phyloP scores from a whole-genome alignment of 2,329 filamentous ascomycete species.

The Phialocephala subalpina region DNA sequence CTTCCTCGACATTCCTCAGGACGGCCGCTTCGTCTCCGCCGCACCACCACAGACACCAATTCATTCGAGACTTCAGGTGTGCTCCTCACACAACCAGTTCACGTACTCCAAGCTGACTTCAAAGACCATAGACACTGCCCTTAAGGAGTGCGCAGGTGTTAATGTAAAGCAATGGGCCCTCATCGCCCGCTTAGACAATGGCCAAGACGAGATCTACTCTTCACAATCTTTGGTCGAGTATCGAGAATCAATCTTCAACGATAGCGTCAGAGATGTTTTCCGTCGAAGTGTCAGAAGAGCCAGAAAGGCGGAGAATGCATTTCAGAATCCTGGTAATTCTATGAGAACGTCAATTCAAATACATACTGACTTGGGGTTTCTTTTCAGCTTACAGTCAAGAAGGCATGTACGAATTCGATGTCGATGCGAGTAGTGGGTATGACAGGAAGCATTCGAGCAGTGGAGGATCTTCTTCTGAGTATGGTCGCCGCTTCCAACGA shows the following conservation, averaged over 20 bases:
- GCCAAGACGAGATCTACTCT: slow-evolving; percentile 35
- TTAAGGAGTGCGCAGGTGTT: slow-evolving; percentile 37
- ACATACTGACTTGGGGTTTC: slow-evolving; percentile 9
- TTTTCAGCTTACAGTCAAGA: slow-evolving; percentile 14
- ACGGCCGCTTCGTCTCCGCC: slow-evolving; percentile 15
- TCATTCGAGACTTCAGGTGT: slow-evolving; percentile 30
- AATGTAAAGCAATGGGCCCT: slow-evolving; percentile 39
- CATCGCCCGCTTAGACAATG: slow-evolving; percentile 35
- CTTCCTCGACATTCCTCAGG: slow-evolving; percentile 34
- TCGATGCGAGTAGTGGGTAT: slow-evolving; percentile 24
- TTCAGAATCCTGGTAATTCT: slow-evolving; percentile 1
- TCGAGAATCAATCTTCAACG: slow-evolving; percentile 33
- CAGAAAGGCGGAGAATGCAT: slow-evolving; percentile 19
- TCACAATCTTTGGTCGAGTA: slow-evolving; percentile 33
- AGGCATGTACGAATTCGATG: slow-evolving; percentile 31
- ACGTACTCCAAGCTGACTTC: slow-evolving; percentile 18
- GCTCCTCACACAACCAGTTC: background rate
- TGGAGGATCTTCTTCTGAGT: slow-evolving; percentile 30
- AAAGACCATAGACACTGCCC: slow-evolving; percentile 36
- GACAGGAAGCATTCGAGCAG: slow-evolving; percentile 31
- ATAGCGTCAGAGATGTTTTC: slow-evolving; percentile 30
- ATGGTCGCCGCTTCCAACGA: slow-evolving; percentile 24
- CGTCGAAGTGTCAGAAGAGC: slow-evolving; percentile 23
- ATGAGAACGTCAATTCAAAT: background rate
- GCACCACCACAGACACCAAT: background rate